Conservation (phyloP, 202 grass and related monocot genomes). For the Zizania palustris region DNA sequence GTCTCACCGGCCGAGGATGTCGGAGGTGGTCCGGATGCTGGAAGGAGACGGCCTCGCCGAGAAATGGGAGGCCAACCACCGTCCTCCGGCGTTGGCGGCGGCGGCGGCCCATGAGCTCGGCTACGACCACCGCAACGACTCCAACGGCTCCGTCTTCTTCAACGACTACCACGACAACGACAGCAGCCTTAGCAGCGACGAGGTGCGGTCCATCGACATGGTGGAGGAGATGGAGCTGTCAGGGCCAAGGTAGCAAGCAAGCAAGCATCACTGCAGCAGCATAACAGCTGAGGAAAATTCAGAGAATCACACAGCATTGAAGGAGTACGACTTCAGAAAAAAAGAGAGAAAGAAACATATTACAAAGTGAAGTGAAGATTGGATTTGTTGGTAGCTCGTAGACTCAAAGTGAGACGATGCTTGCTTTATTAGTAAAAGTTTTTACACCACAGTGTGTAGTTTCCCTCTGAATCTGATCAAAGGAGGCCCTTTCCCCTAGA, state of each 20-base stretch:
- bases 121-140: constrained; percentile 57
- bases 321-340: neutral
- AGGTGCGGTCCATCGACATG: constrained; percentile 58
- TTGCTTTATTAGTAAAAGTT: constrained; percentile 44
- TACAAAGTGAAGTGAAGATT: constrained; percentile 3
- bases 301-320: neutral
- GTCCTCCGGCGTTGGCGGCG: constrained; percentile 24
- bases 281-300: neutral
- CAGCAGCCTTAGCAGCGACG: constrained; percentile 64
- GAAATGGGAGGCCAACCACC: constrained; percentile 83
- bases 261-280: neutral
- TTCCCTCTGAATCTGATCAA: constrained; percentile 46
- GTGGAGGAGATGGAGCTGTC: constrained; percentile 93
- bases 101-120: constrained; percentile 31
- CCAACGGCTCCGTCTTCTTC: constrained; percentile 47
- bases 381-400: constrained; percentile 33
- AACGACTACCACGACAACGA: constrained; percentile 60
- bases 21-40: constrained; percentile 90
- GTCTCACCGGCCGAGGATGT: constrained; percentile 85
- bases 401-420: constrained; percentile 44
- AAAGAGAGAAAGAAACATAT: neutral
- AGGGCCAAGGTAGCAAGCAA: constrained; percentile 85
- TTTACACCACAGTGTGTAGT: constrained; percentile 53
- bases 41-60: constrained; percentile 92
- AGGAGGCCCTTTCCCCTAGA: constrained; percentile 32